These are phyloP conservation scores for Trypanosoma congolense DNA, from an alignment of 208 protist genomes.

Conservation along the genomic window DNA sequence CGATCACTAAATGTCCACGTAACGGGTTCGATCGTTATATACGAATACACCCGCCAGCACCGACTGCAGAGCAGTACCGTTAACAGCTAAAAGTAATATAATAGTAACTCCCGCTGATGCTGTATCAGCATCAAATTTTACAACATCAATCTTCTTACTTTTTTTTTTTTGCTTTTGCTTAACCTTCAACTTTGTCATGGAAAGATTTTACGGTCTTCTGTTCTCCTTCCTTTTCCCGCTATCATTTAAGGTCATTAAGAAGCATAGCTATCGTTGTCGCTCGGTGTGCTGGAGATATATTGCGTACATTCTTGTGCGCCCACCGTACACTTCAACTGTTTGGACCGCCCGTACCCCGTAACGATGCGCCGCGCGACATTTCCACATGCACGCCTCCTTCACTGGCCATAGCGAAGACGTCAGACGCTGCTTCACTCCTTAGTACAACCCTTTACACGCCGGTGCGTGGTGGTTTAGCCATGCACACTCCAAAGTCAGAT, in stretches of 20 bases:
- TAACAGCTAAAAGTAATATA: not conserved
- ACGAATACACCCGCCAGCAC: constrained; percentile 89
- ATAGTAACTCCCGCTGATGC: too few relatives aligned
- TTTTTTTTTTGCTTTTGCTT: too few relatives aligned
- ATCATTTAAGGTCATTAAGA: too few relatives aligned
- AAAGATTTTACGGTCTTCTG: too few relatives aligned
- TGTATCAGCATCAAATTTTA: too few relatives aligned
- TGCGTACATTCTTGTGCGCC: not conserved
- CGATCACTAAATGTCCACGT: constrained; percentile 92
- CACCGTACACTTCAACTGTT: not conserved
- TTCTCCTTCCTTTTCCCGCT: too few relatives aligned
- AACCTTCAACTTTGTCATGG: too few relatives aligned
- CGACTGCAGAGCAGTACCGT: constrained; percentile 31
- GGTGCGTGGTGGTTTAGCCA: constrained; percentile 31
- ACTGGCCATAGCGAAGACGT: not conserved
- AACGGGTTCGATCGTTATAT: constrained; percentile 84
- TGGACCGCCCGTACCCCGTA: not conserved
- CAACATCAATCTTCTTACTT: too few relatives aligned
- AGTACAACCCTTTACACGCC: constrained; percentile 19
- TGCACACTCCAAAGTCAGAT: constrained; percentile 84
- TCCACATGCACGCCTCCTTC: constrained; percentile 13
- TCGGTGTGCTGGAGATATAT: too few relatives aligned
- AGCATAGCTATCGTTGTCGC: too few relatives aligned
- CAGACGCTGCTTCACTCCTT: not conserved
- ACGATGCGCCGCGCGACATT: constrained; percentile 18